A percentile compares a stretch with the other conserved stretches of the same genome.
Evolutionary conservation across 768 basidiomycete genomes (phyloP).

Genomic region (Punctularia strigosozonata): DNA sequence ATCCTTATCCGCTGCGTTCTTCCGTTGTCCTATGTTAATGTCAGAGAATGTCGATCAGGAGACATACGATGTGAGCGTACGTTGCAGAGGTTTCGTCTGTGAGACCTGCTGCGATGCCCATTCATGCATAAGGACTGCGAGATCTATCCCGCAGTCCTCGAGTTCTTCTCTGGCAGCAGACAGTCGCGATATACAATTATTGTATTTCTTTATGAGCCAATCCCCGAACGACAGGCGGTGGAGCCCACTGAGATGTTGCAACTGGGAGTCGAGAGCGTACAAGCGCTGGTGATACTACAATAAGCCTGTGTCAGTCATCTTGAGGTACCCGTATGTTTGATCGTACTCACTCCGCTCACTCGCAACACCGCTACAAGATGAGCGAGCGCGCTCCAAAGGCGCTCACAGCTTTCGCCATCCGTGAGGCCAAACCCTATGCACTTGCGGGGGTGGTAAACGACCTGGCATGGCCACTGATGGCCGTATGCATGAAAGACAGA

Average conservation of each 20-base stretch:
- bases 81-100: not conserved
- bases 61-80: not conserved
- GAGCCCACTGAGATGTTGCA: slow-evolving; percentile 9
- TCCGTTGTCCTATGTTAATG: not conserved
- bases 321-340: too few relatives aligned
- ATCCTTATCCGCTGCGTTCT: not conserved
- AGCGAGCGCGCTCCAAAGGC: slow-evolving; percentile 19
- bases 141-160: not conserved
- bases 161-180: not conserved
- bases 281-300: slow-evolving; percentile 16
- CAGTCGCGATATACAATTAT: not conserved
- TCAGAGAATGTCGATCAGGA: not conserved
- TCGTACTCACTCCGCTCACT: slow-evolving; percentile 10
- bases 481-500: slow-evolving; percentile 25
- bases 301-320: not conserved
- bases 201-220: slow-evolving; percentile 7
- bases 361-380: slow-evolving; percentile 11
- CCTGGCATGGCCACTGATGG: slow-evolving; percentile 23
- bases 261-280: slow-evolving; percentile 15
- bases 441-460: slow-evolving; percentile 22
- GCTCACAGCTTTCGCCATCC: slow-evolving; percentile 24
- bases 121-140: not conserved
- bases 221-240: slow-evolving; percentile 7
- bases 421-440: slow-evolving; percentile 18
- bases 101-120: not conserved